A percentile compares a stretch with the other conserved stretches of the same genome.
Evolutionary conservation across 2,329 filamentous ascomycete species (phyloP).

Genomic region (Fusarium camptoceras): DNA sequence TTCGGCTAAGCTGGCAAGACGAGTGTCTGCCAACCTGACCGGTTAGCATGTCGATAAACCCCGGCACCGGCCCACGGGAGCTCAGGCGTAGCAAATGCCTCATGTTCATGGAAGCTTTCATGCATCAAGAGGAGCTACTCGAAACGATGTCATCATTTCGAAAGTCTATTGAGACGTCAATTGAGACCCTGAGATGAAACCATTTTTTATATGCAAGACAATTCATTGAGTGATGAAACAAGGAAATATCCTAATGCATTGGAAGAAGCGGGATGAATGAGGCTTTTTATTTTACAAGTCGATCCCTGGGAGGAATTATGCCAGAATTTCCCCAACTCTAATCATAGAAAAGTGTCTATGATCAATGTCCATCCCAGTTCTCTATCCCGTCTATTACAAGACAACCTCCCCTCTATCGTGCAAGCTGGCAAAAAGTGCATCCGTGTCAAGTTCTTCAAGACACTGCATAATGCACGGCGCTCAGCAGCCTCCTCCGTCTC

Average conservation of each 20-base stretch:
- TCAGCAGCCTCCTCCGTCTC: slow-evolving; percentile 49
- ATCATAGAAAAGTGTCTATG: slow-evolving; percentile 51
- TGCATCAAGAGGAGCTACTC: slow-evolving; percentile 12
- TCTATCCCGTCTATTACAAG: slow-evolving; percentile 58
- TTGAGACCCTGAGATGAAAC: slow-evolving; percentile 6
- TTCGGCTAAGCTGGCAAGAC: slow-evolving; percentile 46
- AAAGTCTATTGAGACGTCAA: slow-evolving; percentile 40
- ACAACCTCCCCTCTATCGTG: slow-evolving; percentile 53
- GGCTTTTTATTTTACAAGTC: slow-evolving; percentile 59
- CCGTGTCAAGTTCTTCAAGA: slow-evolving; percentile 45
- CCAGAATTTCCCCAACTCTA: slow-evolving; percentile 52
- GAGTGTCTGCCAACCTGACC: slow-evolving; percentile 39
- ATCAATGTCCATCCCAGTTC: slow-evolving; percentile 51
- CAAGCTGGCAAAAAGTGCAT: slow-evolving; percentile 47
- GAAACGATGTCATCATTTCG: slow-evolving; percentile 32
- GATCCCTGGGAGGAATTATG: slow-evolving; percentile 51
- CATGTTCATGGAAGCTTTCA: slow-evolving; percentile 35
- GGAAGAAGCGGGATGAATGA: slow-evolving; percentile 55
- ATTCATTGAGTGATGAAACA: slow-evolving; percentile 31
- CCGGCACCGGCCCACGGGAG: slow-evolving; percentile 49
- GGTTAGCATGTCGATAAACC: slow-evolving; percentile 44
- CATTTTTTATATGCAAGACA: slow-evolving; percentile 13
- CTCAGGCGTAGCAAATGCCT: slow-evolving; percentile 47
- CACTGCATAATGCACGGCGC: slow-evolving; percentile 44
- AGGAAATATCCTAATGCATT: slow-evolving; percentile 48